A percentile compares a stretch with the other conserved stretches of the same genome.
phyloP scores from a whole-genome alignment of 768 basidiomycete species.

The Serendipita sp. region DNA sequence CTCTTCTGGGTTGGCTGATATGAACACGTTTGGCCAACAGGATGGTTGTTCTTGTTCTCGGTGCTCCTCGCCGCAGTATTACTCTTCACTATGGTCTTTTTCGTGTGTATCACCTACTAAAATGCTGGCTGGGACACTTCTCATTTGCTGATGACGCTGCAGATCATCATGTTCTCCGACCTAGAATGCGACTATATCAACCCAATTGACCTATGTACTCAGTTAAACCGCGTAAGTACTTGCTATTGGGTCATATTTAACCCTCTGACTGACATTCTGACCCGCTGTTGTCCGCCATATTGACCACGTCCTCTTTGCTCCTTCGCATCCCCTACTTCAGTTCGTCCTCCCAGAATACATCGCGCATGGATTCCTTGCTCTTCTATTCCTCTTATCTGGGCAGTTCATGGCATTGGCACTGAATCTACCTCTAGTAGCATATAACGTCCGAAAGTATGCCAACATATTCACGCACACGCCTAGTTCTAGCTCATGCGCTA shows the following conservation, averaged over 20 bases:
- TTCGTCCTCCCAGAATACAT: slow-evolving; percentile 95
- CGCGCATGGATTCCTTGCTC: slow-evolving; percentile 79
- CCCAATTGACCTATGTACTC: slow-evolving; percentile 99
- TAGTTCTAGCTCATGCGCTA: background rate
- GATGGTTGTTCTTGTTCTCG: slow-evolving; percentile 93
- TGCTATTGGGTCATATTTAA: background rate
- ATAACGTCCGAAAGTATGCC: slow-evolving; percentile 85
- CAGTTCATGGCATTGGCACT: slow-evolving; percentile 90
- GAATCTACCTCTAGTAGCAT: slow-evolving; percentile 74
- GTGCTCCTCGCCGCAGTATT: slow-evolving; percentile 90
- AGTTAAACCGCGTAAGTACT: slow-evolving; percentile 75
- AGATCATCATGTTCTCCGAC: slow-evolving; percentile 99
- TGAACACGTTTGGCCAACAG: slow-evolving; percentile 23
- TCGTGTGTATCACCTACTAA: slow-evolving; percentile 30
- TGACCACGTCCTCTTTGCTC: background rate
- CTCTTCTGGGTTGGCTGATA: background rate
- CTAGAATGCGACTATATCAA: slow-evolving; percentile 99
- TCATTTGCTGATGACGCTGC: background rate
- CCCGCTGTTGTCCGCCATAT: background rate
- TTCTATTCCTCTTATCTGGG: slow-evolving; percentile 82
- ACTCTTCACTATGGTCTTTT: slow-evolving; percentile 98
- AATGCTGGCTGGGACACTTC: background rate
- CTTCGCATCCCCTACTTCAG: slow-evolving; percentile 24
- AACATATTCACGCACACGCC: background rate
- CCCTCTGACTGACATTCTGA: background rate